A percentile compares a stretch with the other conserved stretches of the same genome.
These are phyloP conservation scores for Asterochloris sp. DNA, from an alignment of 139 green algal species.

Conservation along the genomic window DNA sequence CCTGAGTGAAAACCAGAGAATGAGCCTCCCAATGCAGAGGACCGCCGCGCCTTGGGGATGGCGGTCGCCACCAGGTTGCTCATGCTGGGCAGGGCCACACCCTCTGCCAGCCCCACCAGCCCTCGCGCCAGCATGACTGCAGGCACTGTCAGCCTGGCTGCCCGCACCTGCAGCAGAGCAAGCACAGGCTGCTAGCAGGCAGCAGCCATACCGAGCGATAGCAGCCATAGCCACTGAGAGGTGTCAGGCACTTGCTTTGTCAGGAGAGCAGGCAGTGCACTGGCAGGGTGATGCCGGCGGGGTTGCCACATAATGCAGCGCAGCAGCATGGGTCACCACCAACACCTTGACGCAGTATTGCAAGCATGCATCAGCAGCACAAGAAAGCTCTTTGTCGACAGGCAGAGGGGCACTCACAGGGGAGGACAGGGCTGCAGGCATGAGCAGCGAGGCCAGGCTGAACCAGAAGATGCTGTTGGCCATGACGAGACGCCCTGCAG, in stretches of 20 bases:
- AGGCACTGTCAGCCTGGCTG: conserved; percentile 47
- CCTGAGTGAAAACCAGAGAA: conserved; percentile 84
- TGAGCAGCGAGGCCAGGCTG: conserved; percentile 70
- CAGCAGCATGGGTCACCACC: too few relatives aligned
- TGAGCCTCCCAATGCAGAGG: conserved; percentile 60
- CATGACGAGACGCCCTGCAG: conserved; percentile 72
- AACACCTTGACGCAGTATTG: neutral
- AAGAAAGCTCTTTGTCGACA: neutral
- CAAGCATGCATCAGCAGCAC: neutral
- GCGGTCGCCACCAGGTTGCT: conserved; percentile 84
- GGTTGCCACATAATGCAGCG: too few relatives aligned
- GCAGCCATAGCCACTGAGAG: too few relatives aligned
- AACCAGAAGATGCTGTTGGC: conserved; percentile 78
- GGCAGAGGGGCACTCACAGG: conserved; percentile 1
- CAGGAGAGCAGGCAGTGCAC: neutral
- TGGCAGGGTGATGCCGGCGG: too few relatives aligned
- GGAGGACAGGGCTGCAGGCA: conserved; percentile 50
- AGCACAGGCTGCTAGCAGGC: neutral
- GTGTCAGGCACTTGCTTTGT: neutral
- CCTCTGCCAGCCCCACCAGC: conserved; percentile 86
- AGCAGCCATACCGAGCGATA: neutral
- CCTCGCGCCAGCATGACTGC: conserved; percentile 61
- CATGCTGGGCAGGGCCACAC: conserved; percentile 90
- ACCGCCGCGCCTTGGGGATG: conserved; percentile 45
- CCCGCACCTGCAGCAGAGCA: conserved; percentile 18